Base-by-base conservation (phyloP, 1,284 basidiomycete genomes). In the Ceratobasidium sp. region DNA sequence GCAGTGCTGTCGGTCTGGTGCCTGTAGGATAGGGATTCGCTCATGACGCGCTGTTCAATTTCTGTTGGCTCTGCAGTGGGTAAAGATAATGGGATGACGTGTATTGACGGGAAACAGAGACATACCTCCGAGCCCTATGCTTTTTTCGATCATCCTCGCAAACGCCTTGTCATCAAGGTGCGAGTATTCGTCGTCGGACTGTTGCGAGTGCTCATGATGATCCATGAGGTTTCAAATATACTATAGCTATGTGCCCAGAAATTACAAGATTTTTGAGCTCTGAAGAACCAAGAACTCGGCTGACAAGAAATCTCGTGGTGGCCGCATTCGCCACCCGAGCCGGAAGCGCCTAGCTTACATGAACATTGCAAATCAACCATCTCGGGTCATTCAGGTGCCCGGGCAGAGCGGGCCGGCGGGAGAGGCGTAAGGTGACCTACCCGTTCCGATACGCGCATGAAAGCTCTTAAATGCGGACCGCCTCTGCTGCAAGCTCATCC, bases 131-230 rank as follows among this genome's bases (percentile, higher is more conserved):
- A 66, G 48, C 18, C 48, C 48, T 33, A 66, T 66, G 28, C 48
- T 53, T 33, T 53, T 66, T 40, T 66, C 62, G n/a, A 66, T 53
- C 62, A 66, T 66, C 21, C 62, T 66, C 25, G 62, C 46, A 53
- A 66, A 66, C 16, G 62, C 49, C 18, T 14, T 21, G n/a, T 46
- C 62, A 48, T 66, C 62, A n/a, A 66, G 48, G 30, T 66, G 46
- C 2, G 46, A 16, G 38, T 38, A 53, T n/a, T 66, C 62, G 33
- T 66, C 62, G 8, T 66, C 62, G 5, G 54, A 33, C 28, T 30
- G 54, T 2, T 23, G 28, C 46, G 62, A 66, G 18, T 42, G 58
- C 11, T 23, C 48, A 25, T 51, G 48, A 3, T 33, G 30, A 33
- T 33, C 30, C 30, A 33, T 33, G 30, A 33, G 30, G 30, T 33